Base-by-base conservation (phyloP, 2,329 filamentous ascomycete species). In the Apiospora hydei region DNA sequence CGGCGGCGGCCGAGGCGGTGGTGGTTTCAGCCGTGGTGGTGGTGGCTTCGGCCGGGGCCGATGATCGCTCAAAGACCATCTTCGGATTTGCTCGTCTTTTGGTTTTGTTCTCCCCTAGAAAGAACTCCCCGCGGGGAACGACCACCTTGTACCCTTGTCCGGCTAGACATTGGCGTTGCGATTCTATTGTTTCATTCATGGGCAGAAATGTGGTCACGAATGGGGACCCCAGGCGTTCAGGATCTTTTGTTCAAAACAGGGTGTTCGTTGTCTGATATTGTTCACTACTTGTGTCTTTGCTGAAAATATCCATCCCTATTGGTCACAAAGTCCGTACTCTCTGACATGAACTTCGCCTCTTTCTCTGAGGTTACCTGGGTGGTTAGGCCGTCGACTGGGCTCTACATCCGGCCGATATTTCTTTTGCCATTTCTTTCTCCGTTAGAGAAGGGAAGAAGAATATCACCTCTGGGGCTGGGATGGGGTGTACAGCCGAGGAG, bases 1-100 rank as follows among this genome's bases (percentile, higher is more conserved):
- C 75, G 87, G 85, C 68, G 82, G 85, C 69, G 85, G 80, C 34
- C 81, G 57, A 79, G 85, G 75, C 83, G 83, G 84, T 57, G 83
- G 84, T 57, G 81, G 81, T n/a, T 77, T 75, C 30, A 80, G 82
- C 67, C 78, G 80, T n/a, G 73, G 77, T 21, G 73, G 79, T 61
- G 67, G 74, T 24, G 67, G 73, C 26, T 70, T 53, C 34, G 68
- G 79, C 46, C 16, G 70, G 64, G 70, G 72, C n/a, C 71, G 72
- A 44, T 49, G 71, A 70, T 57, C 38, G 68, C 66, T 67, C 26
- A 11, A 34, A 41, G 26, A 26, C 24, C n/a, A n/a, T 73, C 24
- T 38, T 67, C 64, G 18, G 69, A 47, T 70, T 51, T 64, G 57
- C 43, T 49, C 46, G 38, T 38, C 67, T 67, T 43, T 67, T 51